Evolutionary conservation across 2,329 filamentous ascomycete genomes (phyloP), one percentile per base, ranked within the genome.

Genomic region (Colletotrichum simmondsii): DNA sequence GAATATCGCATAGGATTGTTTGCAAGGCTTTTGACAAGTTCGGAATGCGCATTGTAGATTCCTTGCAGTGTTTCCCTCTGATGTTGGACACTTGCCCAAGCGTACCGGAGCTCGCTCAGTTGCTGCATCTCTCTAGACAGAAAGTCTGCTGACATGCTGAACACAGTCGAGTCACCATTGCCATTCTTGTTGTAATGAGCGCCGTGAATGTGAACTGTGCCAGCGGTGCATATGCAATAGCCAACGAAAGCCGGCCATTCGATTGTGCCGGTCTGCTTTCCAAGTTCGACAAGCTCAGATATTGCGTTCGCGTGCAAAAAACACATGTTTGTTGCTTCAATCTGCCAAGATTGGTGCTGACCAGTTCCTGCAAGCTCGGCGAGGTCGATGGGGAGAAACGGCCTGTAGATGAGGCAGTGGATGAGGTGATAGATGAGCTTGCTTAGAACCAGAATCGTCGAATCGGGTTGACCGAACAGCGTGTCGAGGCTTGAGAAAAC

Each of bases 311-410:
- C 94, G 76, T 97, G 95, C 22, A 95, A 85, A 80, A 91, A 97
- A 81, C 95, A 97, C 79, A 96, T 88, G 77, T 97, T 96, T 0
- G 94, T 97, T 0, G 95, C 94, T 80, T 97, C 94, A 60, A 97
- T 96, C 79, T 97, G 95, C 95, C 95, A 97, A 32, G 94, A 95
- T 79, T 97, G 94, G 76, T 97, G 94, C 78, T 97, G 94, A 1
- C 93, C 93, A 0, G 90, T 92, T 16, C 93, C 93, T 14, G 93
- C 90, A 7, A 97, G 88, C 80, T 97, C 95, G 28, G 92, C 90
- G 4, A 97, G 86, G 80, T 97, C 93, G 74, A 97, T 93, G 0
- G 95, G 95, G 6, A 97, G 86, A 81, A 97, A 97, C 0, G 94
- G 94, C 19, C 95, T 90, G 79, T 97, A 97, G 56, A 97, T 92